Evolutionary conservation across 768 basidiomycete species (phyloP), one percentile per base, ranked within the genome.

Genomic region (Lyophyllum atratum): DNA sequence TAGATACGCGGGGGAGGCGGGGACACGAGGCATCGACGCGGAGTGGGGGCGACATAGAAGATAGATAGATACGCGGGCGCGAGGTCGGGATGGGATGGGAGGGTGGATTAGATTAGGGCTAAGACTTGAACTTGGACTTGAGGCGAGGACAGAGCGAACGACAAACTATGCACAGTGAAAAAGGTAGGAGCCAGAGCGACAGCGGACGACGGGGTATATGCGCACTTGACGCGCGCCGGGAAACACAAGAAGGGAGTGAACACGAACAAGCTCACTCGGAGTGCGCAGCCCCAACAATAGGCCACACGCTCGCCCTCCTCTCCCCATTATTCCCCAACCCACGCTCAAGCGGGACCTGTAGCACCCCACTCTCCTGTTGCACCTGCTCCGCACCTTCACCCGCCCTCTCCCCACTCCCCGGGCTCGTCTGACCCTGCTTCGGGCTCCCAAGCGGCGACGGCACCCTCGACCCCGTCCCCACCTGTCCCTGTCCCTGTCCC

Each of bases 381-480:
- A 62, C 25, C 48, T 4, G 31, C 29, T 49, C 37, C 33, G 29
- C 25, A 4, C 44, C 42, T 21, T 40, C 37, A 21, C 33, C 34
- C 51, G 40, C 29, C 55, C 29, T 47, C 46, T 48, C 17, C 10
- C 37, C 45, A 34, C 33, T 22, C 33, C 12, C 43, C 34, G 47
- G 31, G 21, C 33, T 49, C 33, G 28, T 28, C 14, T 37, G 24
- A 2, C 37, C 24, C 9, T 54, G 52, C 39, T 55, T 58, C 45
- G 58, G 58, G 21, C 62, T 58, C 26, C 62, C 59, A 9, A 61
- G 21, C 49, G 59, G 49, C 31, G 33, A 37, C 34, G 49, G 49
- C 49, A 50, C 49, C 37, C 49, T 50, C 55, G 52, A 40, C 34
- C 26, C 25, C 33, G 49, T 37, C 12, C 48, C 48, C 43, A 24